Conservation (phyloP, 2,329 filamentous ascomycete species). For the Pyrenophora seminiperda region DNA sequence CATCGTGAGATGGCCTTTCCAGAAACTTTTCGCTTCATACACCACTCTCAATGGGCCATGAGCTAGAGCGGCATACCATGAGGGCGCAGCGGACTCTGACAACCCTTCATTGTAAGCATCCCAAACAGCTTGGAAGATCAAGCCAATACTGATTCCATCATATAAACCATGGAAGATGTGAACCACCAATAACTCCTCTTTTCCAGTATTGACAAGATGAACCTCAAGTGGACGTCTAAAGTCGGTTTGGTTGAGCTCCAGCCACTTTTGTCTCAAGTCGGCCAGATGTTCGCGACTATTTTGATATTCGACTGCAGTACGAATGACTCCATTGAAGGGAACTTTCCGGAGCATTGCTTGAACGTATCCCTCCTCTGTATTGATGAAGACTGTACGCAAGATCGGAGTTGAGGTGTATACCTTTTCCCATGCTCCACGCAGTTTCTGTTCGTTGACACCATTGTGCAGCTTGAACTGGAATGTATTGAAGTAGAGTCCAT, state of each 20-base stretch:
- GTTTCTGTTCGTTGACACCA: constrained; percentile 51
- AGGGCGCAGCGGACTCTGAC: constrained; percentile 49
- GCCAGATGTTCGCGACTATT: constrained; percentile 34
- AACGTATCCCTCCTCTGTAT: constrained; percentile 74
- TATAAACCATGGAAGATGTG: constrained; percentile 87
- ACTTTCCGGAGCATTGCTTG: constrained; percentile 68
- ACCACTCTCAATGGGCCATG: constrained; percentile 67
- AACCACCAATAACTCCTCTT: constrained; percentile 57
- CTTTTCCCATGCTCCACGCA: constrained; percentile 64
- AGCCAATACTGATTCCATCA: constrained; percentile 76
- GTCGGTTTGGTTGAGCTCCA: constrained; percentile 56
- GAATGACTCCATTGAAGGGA: constrained; percentile 6
- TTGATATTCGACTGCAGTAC: constrained; percentile 32
- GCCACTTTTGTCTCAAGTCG: constrained; percentile 58
- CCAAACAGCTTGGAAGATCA: constrained; percentile 67
- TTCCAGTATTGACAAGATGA: constrained; percentile 47
- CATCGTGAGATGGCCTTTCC: constrained; percentile 62
- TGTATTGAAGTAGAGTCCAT: constrained; percentile 74
- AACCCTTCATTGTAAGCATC: constrained; percentile 54
- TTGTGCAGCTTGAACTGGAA: constrained; percentile 66
- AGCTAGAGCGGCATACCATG: constrained; percentile 70
- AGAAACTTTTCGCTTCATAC: constrained; percentile 66
- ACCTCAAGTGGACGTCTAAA: constrained; percentile 61
- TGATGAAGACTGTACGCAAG: constrained; percentile 73
- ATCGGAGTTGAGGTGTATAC: constrained; percentile 64